Evolutionary conservation across 225 moss, liverwort and hornwort genomes (phyloP), one percentile per base, ranked within the genome.

Genomic region (Lunularia cruciata): DNA sequence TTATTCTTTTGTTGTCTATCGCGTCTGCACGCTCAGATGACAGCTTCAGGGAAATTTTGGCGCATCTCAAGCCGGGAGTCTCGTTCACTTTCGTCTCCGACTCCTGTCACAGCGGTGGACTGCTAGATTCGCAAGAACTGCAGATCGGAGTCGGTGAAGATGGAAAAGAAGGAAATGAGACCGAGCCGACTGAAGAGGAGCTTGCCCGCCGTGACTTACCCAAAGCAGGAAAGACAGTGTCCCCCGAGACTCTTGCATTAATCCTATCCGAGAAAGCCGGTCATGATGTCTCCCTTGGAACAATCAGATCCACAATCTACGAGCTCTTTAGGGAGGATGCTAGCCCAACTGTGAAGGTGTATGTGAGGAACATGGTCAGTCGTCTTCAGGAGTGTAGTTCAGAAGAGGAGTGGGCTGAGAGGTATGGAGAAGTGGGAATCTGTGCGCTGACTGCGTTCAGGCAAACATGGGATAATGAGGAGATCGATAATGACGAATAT

Each of bases 101-200:
- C 61, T 90, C 86, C 3, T 90, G 88, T 72, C 88, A 90, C 69
- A 90, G 88, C 43, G 90, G 90, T 8, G 88, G 86, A 28, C 78
- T 88, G 20, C 85, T 88, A 11, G 90, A 90, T 71, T 84, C 83
- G 33, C 71, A 78, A 12, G 81, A 86, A 39, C 84, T 86, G 63
- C 86, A 86, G 72, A 81, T 90, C 53, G 90, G 90, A 35, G 22
- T 23, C 10, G 73, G 32, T 40, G 62, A 57, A 8, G 65, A 57
- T 5, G 73, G 73, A 5, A 54, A 40, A 12, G 37, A 28, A 19
- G 74, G 74, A 42, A 33, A 22, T 6, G 3, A 70, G 7, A 59
- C 70, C 2, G 59, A 27, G 6, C 57, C 43, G 4, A 22, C 3
- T 25, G 18, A 23, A 30, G 23, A 6, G 13, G 40, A 40, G 40